Conservation (phyloP, 2,329 filamentous ascomycete genomes). For the Acrocalymma vagum region DNA sequence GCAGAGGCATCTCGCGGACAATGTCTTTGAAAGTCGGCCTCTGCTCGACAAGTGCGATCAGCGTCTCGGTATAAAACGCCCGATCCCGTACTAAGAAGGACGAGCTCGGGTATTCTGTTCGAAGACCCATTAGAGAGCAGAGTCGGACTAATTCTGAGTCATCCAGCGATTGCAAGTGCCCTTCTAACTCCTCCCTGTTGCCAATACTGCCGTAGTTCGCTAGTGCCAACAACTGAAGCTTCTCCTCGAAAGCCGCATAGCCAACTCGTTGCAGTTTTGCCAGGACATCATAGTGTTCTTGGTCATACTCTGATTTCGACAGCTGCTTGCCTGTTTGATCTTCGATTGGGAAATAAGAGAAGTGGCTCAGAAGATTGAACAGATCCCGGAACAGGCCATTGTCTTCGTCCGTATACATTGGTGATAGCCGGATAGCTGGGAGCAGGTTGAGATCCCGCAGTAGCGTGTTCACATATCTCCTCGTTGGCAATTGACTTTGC, state of each 20-base stretch:
- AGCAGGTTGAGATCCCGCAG: slow-evolving; percentile 86
- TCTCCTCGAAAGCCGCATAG: slow-evolving; percentile 84
- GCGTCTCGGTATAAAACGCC: slow-evolving; percentile 72
- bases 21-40: slow-evolving; percentile 83
- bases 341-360: slow-evolving; percentile 87
- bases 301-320: slow-evolving; percentile 76
- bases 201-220: slow-evolving; percentile 93
- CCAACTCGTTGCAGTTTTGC: slow-evolving; percentile 79
- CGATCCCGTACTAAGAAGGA: slow-evolving; percentile 71
- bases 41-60: slow-evolving; percentile 79
- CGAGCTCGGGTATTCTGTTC: slow-evolving; percentile 81
- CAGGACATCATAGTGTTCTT: slow-evolving; percentile 78
- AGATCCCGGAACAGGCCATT: slow-evolving; percentile 84
- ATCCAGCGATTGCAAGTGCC: slow-evolving; percentile 75
- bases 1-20: slow-evolving; percentile 72
- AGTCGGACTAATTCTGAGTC: slow-evolving; percentile 79
- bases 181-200: slow-evolving; percentile 78
- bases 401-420: slow-evolving; percentile 76
- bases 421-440: slow-evolving; percentile 79
- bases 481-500: slow-evolving; percentile 90
- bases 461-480: slow-evolving; percentile 90
- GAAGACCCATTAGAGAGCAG: slow-evolving; percentile 75
- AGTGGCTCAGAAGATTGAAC: slow-evolving; percentile 81
- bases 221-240: slow-evolving; percentile 87
- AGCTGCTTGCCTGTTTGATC: slow-evolving; percentile 86